Evolutionary conservation across 2,329 filamentous ascomycete genomes (phyloP), one percentile per base, ranked within the genome.

Genomic region (Diaporthe caulivora): DNA sequence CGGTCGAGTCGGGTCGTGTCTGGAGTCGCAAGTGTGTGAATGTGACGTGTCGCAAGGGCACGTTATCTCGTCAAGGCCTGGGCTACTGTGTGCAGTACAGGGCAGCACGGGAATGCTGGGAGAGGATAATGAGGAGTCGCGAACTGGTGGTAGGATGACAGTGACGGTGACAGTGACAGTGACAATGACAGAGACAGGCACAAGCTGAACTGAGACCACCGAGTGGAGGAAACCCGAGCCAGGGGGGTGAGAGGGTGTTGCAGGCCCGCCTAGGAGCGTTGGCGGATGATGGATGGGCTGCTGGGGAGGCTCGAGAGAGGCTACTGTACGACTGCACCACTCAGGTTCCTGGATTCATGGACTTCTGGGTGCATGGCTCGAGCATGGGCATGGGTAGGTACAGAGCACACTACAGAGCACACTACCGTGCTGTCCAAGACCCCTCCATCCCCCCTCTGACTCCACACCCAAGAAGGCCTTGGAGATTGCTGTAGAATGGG

Each of bases 131-230:
- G 62, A 67, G 40, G 47, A 29, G 47, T 65, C 62, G 62, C 62
- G 62, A 65, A 51, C 62, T 49, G 44, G 62, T 65, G 62, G 62
- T 44, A 65, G 62, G 62, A 65, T 51, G 44, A 65, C 37, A 44
- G 57, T 29, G 31, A 57, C 17, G 21, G 21, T n/a, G 51, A 53
- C 51, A 21, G 51, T 17, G 51, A 53, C 51, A 53, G 51, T 53
- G n/a, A 26, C 51, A 53, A 13, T 13, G 37, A 40, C 37, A 40
- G 11, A 2, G 37, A 40, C 29, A 34, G 53, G 9, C 26, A 55
- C 57, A 62, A 62, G 62, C 62, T 67, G 62, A 67, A 53, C 62
- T 53, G 47, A 67, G 62, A 67, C 62, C 62, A 40, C 62, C 62
- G n/a, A 53, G 62, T 67, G 62, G 62, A 67, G 62, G 62, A 67